phyloP scores from a whole-genome alignment of 768 basidiomycete species.

The Tylopilus intermedius region DNA sequence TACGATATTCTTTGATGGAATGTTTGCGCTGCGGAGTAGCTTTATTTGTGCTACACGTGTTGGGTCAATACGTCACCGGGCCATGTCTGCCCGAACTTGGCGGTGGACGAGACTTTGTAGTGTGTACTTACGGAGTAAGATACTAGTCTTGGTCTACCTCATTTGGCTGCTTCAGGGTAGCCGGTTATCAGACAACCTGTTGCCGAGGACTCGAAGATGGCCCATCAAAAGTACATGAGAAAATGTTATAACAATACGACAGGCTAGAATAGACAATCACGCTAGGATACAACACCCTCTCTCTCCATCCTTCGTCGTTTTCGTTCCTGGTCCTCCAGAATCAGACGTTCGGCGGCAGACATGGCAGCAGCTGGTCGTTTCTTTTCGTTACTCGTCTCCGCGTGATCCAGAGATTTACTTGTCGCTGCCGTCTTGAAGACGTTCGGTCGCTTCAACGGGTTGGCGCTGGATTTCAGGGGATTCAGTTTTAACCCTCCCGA shows the following conservation, averaged over 20 bases:
- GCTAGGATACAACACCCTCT: constrained; percentile 21
- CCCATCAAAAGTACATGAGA: no score
- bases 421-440: constrained; percentile 55
- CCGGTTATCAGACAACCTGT: no score
- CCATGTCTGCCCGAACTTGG: no score
- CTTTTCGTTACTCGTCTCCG: constrained; percentile 44
- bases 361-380: constrained; percentile 61
- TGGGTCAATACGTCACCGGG: not conserved
- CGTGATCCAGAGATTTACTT: constrained; percentile 25
- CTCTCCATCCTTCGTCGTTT: constrained; percentile 75
- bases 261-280: no score
- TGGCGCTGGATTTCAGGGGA: constrained; percentile 36
- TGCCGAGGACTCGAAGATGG: no score
- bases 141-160: no score
- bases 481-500: constrained; percentile 55
- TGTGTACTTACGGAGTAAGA: no score
- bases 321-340: constrained; percentile 86
- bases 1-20: no score
- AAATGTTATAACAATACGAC: no score
- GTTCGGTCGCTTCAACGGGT: constrained; percentile 71
- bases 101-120: no score
- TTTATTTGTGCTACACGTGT: not conserved
- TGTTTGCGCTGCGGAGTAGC: not conserved
- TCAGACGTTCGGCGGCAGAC: constrained; percentile 81
- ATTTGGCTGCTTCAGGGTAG: no score